Evolutionary conservation across 2,329 filamentous ascomycete species (phyloP), one percentile per base, ranked within the genome.

Genomic region (Cadophora luteo-olivacea): DNA sequence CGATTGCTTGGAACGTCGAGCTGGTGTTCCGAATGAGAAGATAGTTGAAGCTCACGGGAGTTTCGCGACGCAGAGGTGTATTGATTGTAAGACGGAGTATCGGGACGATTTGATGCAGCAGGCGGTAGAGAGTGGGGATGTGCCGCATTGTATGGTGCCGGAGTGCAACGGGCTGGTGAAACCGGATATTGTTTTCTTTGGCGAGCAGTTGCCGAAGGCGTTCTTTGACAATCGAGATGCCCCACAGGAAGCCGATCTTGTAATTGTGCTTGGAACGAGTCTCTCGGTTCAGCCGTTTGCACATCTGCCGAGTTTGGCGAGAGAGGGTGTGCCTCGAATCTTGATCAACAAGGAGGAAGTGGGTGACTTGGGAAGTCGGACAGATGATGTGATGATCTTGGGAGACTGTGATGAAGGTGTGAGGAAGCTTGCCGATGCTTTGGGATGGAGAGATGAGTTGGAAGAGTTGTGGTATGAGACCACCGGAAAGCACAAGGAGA

Each of bases 11-110:
- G 96, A 99, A 81, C 88, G 94, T 25, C 86, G 88, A 73, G 96
- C 95, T 14, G 96, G 96, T 32, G 89, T 99, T 0, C 92, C 94
- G 0, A 85, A 83, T 0, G 89, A 95, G 1, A 89, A 87, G 79
- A 94, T 99, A 61, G 85, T 99, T 38, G 95, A 98, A 80, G 96
- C 96, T 0, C 96, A 99, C 79, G 96, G 96, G 57, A 97, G 93
- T 78, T 99, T 98, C 78, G 95, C 95, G 25, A 88, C 87, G 0
- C 95, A 98, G 81, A 87, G 91, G 72, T 99, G 96, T 79, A 94
- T 98, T 75, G 93, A 97, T 29, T 99, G 96, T 84, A 89, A 89
- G 77, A 82, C 81, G 0, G 79, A 85, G 1, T 98, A 89, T 77
- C 91, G 93, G 0, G 89, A 91, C 45, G 87, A 91, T 3, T 79